Base-by-base conservation (phyloP, 1,284 basidiomycete species). In the Marasmius fiardii region DNA sequence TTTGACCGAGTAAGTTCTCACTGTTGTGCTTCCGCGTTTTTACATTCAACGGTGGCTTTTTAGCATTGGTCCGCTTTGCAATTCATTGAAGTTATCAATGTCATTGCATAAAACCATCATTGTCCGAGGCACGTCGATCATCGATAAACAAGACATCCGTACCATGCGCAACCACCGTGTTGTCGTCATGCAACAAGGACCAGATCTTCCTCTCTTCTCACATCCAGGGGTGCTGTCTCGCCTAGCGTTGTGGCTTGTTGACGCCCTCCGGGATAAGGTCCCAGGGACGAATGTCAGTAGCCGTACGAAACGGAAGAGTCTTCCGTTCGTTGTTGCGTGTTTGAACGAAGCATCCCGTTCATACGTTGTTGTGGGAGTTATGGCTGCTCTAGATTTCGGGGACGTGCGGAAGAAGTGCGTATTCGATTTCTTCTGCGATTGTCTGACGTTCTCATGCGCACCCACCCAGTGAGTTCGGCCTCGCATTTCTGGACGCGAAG, bases 291-390 rank as follows among this genome's bases (percentile, higher is more conserved):
- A 61, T 39, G 77, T 73, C 16, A 68, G 68, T 52, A 65, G 72
- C 18, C 74, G 81, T 23, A 77, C 76, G 49, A 88, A 82, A 62
- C 71, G 71, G 65, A 90, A 88, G 69, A 83, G 85, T 50, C 72
- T 99, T 39, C 97, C 97, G 2, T 91, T 99, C 64, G 91, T 99
- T 26, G 81, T 99, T 7, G 95, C 95, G 0, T 95, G 93, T 64
- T 73, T 97, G 47, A 88, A 97, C 64, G 94, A 98, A 74, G 76
- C 76, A 45, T 81, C 81, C 51, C 82, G 82, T 39, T 86, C 83
- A 24, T 99, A 92, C 67, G 77, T 95, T 55, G 89, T 99, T 4
- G 92, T 98, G 0, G 97, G 97, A 62, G 84, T 98, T 18, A 95
- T 92, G 62, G 95, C 92, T 12, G 89, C 93, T 12, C 76, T 92